Evolutionary conservation across 345 rosid genomes (phyloP).

Genomic region (Ceriops decandra): DNA sequence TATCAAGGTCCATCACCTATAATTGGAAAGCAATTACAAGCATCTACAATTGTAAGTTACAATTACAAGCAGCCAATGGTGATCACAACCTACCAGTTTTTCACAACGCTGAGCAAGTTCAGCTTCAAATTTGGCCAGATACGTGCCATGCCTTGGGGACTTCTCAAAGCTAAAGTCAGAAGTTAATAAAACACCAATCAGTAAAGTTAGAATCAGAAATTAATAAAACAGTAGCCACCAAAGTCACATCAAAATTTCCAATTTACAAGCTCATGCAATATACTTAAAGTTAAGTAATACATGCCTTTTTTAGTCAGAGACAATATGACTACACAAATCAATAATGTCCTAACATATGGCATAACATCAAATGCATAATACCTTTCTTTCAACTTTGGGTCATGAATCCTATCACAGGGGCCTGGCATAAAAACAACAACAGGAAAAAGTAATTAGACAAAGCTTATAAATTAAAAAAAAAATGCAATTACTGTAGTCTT

Average conservation of each 20-base stretch:
- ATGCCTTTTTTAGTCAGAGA: too few relatives aligned
- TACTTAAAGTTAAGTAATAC: background rate
- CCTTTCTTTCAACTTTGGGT: constrained; percentile 93
- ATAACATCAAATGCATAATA: constrained; percentile 16
- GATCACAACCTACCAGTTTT: constrained; percentile 60
- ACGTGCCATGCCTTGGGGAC: constrained; percentile 72
- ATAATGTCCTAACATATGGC: background rate
- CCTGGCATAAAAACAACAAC: constrained; percentile 45
- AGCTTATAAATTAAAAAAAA: constrained; percentile 8
- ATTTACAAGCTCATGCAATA: background rate
- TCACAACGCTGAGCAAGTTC: constrained; percentile 92
- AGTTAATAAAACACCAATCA: background rate
- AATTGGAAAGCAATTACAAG: constrained; percentile 2
- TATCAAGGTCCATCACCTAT: constrained; percentile 91
- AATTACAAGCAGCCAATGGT: constrained; percentile 1
- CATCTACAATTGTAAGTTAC: background rate
- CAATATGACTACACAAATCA: background rate
- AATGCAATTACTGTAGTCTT: background rate
- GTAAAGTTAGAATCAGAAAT: background rate
- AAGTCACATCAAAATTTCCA: background rate
- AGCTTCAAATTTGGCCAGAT: constrained; percentile 78
- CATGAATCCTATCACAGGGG: constrained; percentile 85
- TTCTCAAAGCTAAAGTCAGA: constrained; percentile 70
- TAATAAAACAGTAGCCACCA: too few relatives aligned
- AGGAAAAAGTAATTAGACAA: background rate